Base-by-base conservation (phyloP, 148 eudicot genomes). In the Cornus kousa region DNA sequence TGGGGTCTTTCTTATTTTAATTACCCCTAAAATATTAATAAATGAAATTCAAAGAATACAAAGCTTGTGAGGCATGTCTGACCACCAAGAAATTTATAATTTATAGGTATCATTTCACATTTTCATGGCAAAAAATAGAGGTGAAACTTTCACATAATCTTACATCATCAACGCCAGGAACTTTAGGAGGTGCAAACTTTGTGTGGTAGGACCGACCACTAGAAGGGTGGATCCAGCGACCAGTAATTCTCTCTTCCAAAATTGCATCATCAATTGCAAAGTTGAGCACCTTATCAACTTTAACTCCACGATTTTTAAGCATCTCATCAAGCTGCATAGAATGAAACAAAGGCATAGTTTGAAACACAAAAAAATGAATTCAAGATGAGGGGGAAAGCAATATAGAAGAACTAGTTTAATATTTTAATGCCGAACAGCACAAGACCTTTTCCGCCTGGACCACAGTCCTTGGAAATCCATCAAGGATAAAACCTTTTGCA, bases 381-480 rank as follows among this genome's bases (percentile, higher is more conserved):
- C 59, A 53, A 53, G 17, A 53, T 16, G 19, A 53, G 53, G 17
- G 59, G 59, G 19, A 53, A 53, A 53, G 59, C 5, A 17, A 14
- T 48, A 48, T 53, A 16, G 59, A 53, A 12, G 59, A 53, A 53
- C 59, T 53, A 53, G 46, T 46, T 68, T 19, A 1, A 31, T 46
- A 35, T 68, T 14, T 32, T 12, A 9, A 65, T 11, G 40, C 33
- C 39, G 28, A 17, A 66, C 7, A 72, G 70, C 48, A 43, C 8
- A 43, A 43, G 77, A 96, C 95, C 95, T 92, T 94, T 79, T 92
- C 82, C 13, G 97, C 98, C 85, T 95, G 98, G 78, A 81, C 94
- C 71, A 90, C 95, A 40, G 98, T 95, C 86, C 98, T 95, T 7
- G 98, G 98, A 81, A 95, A 95, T 39, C 98, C 98, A 85, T 95